phyloP scores from a whole-genome alignment of 768 basidiomycete genomes.

The Leccinum fibrillosum region DNA sequence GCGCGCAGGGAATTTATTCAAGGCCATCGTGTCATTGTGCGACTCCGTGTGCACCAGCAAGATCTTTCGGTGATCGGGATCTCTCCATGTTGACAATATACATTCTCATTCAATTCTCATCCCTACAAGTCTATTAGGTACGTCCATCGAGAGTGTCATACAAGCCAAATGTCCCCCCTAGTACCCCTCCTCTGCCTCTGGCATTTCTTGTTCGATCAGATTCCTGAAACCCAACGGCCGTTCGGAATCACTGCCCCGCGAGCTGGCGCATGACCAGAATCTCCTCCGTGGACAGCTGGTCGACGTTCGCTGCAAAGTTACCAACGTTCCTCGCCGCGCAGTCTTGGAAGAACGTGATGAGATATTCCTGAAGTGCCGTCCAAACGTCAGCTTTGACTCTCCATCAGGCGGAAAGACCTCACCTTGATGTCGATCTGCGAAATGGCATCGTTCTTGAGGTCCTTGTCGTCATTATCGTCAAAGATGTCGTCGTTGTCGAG shows the following conservation, averaged over 20 bases:
- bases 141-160: slow-evolving; percentile 8
- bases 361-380: slow-evolving; percentile 48
- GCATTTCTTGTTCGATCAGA: neutral
- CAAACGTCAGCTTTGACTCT: slow-evolving; percentile 16
- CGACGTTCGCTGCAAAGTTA: slow-evolving; percentile 60
- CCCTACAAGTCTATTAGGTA: slow-evolving; percentile 1
- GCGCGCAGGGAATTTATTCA: no score
- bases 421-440: slow-evolving; percentile 82
- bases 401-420: neutral
- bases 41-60: neutral
- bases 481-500: slow-evolving; percentile 78
- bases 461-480: slow-evolving; percentile 78
- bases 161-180: neutral
- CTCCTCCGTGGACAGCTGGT: slow-evolving; percentile 70
- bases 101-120: neutral
- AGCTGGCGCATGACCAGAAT: slow-evolving; percentile 58
- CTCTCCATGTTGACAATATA: neutral
- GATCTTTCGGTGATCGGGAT: neutral
- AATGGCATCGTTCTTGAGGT: slow-evolving; percentile 81
- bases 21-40: no score
- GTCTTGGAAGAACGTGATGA: slow-evolving; percentile 68
- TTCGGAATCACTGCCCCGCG: slow-evolving; percentile 31
- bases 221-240: neutral
- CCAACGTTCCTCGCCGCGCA: slow-evolving; percentile 60
- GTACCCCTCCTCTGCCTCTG: neutral